Base-by-base conservation (phyloP, 371 early-diverging fungal species). In the Haplosporangium sp. region DNA sequence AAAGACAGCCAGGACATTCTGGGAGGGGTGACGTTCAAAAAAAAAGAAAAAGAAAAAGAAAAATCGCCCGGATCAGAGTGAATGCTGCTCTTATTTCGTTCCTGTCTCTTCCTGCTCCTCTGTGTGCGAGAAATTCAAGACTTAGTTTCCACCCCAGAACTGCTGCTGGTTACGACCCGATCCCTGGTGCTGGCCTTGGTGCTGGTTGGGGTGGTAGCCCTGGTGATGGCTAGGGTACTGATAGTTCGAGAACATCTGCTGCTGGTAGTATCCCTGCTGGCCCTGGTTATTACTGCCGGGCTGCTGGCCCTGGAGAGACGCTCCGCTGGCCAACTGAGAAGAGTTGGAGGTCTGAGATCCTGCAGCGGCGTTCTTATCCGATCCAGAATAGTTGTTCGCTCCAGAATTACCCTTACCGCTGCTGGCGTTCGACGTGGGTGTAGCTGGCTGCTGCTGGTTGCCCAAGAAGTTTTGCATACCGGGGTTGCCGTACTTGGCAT, bases 21-120 rank as follows among this genome's bases (percentile, higher is more conserved):
- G 29, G 29, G 29, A 4, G 4, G 29, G 29, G 29, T 29, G 29
- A 29, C 29, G 29, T 29, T 29, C 29, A 29, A 29, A 29, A 29
- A 29, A 29, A 29, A 29, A 29, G 29, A 29, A 29, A 29, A 29
- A 2, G 29, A 29, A 29, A 29, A 29, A 29, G 29, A 29, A 29
- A 29, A 2, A 4, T 29, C 29, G 29, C 29, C 29, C 29, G 41
- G 41, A 16, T 6, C 5, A 56, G 14, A 56, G 10, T 8, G 41
- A 40, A 5, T 41, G 56, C 41, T n/a, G 41, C 40, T 56, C 40
- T 18, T 37, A 16, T 16, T n/a, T 56, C 37, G 12, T 54, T 36
- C 20, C 11, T 52, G 36, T 16, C 16, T 4, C 16, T 9, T 50
- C 86, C 91, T 74, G 93, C 94, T 9, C 86, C 84, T 6, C 89